These are phyloP conservation scores for Epichloe gansuensis DNA, from an alignment of 2,329 filamentous ascomycete genomes.

Conservation along the genomic window DNA sequence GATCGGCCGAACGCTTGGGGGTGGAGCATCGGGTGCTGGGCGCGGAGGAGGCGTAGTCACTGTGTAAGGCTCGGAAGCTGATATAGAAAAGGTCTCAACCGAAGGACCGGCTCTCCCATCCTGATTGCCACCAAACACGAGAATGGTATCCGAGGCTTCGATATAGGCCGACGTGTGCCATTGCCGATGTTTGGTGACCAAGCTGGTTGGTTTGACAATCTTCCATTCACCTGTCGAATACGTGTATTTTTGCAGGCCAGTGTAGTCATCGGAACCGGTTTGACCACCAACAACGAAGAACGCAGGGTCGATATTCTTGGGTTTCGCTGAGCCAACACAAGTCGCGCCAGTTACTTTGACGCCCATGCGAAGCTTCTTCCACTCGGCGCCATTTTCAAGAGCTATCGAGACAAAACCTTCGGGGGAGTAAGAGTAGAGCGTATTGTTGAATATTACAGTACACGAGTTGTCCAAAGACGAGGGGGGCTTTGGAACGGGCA, in stretches of 20 bases:
- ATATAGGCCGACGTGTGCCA: conserved; percentile 70
- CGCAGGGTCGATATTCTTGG: conserved; percentile 43
- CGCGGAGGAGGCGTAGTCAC: conserved; percentile 45
- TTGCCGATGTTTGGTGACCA: conserved; percentile 53
- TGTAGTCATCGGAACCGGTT: conserved; percentile 40
- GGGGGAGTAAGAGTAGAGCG: conserved; percentile 71
- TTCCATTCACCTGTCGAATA: conserved; percentile 43
- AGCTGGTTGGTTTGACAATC: conserved; percentile 27
- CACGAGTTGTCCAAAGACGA: conserved; percentile 64
- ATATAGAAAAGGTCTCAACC: conserved; percentile 63
- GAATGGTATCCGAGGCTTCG: conserved; percentile 52
- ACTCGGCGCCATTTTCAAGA: conserved; percentile 56
- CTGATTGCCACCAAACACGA: conserved; percentile 69
- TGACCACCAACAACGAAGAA: conserved; percentile 75
- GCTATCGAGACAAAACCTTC: conserved; percentile 62
- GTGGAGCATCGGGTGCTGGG: conserved; percentile 40
- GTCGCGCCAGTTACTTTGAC: conserved; percentile 59
- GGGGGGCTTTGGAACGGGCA: conserved; percentile 61
- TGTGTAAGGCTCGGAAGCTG: conserved; percentile 49
- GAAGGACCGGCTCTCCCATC: conserved; percentile 45
- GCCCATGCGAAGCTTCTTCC: conserved; percentile 54
- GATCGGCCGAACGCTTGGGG: conserved; percentile 43
- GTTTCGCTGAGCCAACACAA: conserved; percentile 60
- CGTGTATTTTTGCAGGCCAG: conserved; percentile 59
- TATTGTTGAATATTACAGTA: conserved; percentile 67